Percentiles rank a stretch among this genome's conserved stretches.
These are phyloP conservation scores for Penicillium frequentans DNA, from an alignment of 2,329 filamentous ascomycete genomes.

Conservation along the genomic window DNA sequence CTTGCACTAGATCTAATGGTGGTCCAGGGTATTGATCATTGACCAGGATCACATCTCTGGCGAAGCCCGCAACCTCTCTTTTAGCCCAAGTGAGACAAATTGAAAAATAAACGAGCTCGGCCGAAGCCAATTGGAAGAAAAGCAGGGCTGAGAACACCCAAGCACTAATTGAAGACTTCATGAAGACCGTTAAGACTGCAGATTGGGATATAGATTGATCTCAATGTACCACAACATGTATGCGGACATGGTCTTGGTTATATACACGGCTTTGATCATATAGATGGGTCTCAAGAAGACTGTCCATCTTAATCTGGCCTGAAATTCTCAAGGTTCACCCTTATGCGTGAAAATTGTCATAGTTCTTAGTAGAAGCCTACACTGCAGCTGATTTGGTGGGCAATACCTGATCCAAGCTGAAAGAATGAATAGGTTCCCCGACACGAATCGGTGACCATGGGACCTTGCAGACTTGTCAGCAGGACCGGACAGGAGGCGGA, in stretches of 20 bases:
- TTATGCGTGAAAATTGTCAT: neutral
- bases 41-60: slow-evolving; percentile 25
- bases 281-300: neutral
- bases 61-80: slow-evolving; percentile 23
- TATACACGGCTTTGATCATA: neutral
- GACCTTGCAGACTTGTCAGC: neutral
- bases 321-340: neutral
- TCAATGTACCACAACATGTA: slow-evolving; percentile 1
- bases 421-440: neutral
- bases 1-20: slow-evolving; percentile 25
- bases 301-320: neutral
- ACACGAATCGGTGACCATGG: neutral
- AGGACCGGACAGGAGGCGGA: neutral
- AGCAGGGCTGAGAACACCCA: slow-evolving; percentile 7
- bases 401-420: neutral
- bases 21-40: slow-evolving; percentile 34
- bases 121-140: slow-evolving; percentile 13
- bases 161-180: slow-evolving; percentile 2
- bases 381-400: neutral
- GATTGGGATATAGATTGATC: neutral
- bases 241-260: neutral
- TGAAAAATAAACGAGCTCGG: slow-evolving; percentile 20
- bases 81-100: slow-evolving; percentile 26
- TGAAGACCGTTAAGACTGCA: neutral
- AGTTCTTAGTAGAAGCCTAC: neutral